Conservation (phyloP, 495 filamentous ascomycete genomes). For the Trichoderma parareesei region DNA sequence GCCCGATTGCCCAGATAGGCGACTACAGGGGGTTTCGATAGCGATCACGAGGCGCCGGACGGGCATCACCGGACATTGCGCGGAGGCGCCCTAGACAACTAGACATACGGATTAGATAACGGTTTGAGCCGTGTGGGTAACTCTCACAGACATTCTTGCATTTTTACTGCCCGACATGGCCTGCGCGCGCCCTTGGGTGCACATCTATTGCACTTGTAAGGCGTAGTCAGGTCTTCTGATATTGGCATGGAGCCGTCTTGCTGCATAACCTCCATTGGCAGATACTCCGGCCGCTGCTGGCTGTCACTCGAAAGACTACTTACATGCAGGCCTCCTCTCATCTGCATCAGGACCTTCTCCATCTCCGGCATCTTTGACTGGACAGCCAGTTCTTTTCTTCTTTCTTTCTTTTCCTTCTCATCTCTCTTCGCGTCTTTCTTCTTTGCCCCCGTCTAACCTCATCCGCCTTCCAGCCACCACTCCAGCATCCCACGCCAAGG, state of each 20-base stretch:
- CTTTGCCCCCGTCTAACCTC: background rate
- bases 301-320: background rate
- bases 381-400: background rate
- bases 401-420: background rate
- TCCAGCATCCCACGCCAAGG: background rate
- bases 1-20: constrained; percentile 4
- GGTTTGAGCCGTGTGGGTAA: background rate
- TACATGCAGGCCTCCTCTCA: background rate
- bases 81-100: background rate
- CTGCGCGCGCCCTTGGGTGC: background rate
- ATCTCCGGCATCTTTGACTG: background rate
- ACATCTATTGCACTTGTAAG: no score
- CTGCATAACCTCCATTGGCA: constrained; percentile 6
- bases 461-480: background rate
- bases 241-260: background rate
- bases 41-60: background rate
- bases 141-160: background rate
- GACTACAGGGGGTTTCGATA: background rate
- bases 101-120: background rate
- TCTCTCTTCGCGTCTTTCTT: background rate
- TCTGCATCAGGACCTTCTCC: background rate
- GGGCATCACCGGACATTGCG: constrained; percentile 2
- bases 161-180: background rate
- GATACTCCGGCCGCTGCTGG: background rate
- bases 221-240: background rate